phyloP scores from a whole-genome alignment of 2,329 filamentous ascomycete species.

The Talaromyces islandicus region DNA sequence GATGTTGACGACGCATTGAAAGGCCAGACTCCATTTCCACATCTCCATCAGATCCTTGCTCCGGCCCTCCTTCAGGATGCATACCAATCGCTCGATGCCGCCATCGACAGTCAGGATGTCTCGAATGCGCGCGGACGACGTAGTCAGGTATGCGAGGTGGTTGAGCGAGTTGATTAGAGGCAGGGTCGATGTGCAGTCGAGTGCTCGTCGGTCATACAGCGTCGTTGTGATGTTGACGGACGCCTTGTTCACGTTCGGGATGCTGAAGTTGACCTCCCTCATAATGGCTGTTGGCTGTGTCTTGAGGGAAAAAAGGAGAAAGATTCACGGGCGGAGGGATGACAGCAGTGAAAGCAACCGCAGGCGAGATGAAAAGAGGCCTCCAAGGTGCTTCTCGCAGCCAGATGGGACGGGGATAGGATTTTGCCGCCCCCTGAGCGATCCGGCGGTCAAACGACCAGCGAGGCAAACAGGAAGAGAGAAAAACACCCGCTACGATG shows the following conservation, averaged over 20 bases:
- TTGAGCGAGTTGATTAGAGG: constrained; percentile 98
- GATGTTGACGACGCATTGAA: constrained; percentile 98
- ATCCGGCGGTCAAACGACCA: not conserved
- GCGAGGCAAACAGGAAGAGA: not conserved
- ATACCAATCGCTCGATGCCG: constrained; percentile 91
- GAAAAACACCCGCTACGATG: constrained; percentile 5
- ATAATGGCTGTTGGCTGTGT: constrained; percentile 53
- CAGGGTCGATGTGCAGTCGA: constrained; percentile 96
- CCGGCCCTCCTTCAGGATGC: constrained; percentile 94
- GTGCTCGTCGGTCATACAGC: constrained; percentile 91
- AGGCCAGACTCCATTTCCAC: constrained; percentile 99
- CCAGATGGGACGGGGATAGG: not conserved
- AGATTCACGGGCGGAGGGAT: not conserved
- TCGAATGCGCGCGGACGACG: constrained; percentile 91
- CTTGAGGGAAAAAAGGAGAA: not conserved
- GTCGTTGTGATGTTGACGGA: constrained; percentile 98
- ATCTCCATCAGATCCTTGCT: constrained; percentile 99
- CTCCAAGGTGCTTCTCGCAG: not conserved
- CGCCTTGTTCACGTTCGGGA: constrained; percentile 98
- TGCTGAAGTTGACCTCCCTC: constrained; percentile 99
- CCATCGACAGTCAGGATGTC: constrained; percentile 98
- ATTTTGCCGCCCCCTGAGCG: not conserved
- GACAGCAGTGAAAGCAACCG: not conserved
- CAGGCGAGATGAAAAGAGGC: not conserved
- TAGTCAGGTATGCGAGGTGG: constrained; percentile 96